Conservation (phyloP, 2,329 filamentous ascomycete species). For the Penicillium sumatraense region DNA sequence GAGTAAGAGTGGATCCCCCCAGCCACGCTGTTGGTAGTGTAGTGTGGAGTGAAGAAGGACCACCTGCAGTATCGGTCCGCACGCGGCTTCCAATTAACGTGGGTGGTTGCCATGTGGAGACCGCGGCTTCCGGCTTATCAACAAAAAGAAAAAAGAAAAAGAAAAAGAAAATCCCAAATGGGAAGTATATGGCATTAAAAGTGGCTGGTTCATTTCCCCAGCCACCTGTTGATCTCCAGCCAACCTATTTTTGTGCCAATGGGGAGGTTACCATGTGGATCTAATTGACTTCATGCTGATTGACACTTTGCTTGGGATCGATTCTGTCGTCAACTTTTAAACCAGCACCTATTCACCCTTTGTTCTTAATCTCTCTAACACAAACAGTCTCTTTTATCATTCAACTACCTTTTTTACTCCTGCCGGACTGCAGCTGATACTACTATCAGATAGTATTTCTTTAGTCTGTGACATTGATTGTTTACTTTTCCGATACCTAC, state of each 20-base stretch:
- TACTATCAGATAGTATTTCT: no score
- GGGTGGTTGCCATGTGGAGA: slow-evolving; percentile 19
- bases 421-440: not conserved
- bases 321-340: slow-evolving; percentile 14
- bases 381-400: not conserved
- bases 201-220: slow-evolving; percentile 23
- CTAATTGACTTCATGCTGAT: slow-evolving; percentile 15
- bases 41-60: no score
- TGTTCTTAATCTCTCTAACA: not conserved
- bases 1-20: slow-evolving; percentile 19
- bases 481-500: slow-evolving; percentile 3
- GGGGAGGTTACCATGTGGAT: slow-evolving; percentile 10
- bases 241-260: slow-evolving; percentile 26
- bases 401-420: not conserved
- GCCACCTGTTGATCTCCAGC: slow-evolving; percentile 29
- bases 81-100: slow-evolving; percentile 10
- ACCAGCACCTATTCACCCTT: not conserved
- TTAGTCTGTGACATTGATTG: not conserved
- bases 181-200: no score
- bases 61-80: not conserved
- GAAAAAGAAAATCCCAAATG: no score
- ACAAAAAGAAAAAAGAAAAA: slow-evolving; percentile 9
- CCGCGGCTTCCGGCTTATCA: slow-evolving; percentile 1
- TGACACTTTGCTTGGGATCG: slow-evolving; percentile 7
- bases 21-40: slow-evolving; percentile 25